A percentile compares a stretch with the other conserved stretches of the same genome.
These are phyloP conservation scores for Pseudocercospora fijiensis DNA, from an alignment of 2,329 filamentous ascomycete species.

Conservation along the genomic window DNA sequence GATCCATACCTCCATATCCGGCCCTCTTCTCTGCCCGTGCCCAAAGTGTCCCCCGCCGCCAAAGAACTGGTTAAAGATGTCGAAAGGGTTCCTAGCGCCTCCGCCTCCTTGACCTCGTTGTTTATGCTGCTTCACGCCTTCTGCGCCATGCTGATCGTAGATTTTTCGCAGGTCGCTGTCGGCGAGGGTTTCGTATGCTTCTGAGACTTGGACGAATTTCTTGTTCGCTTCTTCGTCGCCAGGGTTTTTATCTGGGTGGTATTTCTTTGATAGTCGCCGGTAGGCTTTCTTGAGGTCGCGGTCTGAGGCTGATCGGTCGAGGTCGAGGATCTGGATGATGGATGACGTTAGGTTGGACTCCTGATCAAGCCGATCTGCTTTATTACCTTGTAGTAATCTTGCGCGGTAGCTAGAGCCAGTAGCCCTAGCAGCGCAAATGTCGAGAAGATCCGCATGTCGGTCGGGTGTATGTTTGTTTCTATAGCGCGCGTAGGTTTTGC, in stretches of 20 bases:
- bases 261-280: conserved; percentile 88
- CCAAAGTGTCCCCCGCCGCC: conserved; percentile 81
- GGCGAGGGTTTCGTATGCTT: conserved; percentile 91
- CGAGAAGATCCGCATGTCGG: conserved; percentile 46
- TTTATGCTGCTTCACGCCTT: conserved; percentile 80
- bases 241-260: conserved; percentile 96
- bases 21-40: conserved; percentile 70
- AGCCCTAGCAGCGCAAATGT: conserved; percentile 46
- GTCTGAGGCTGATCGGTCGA: conserved; percentile 76
- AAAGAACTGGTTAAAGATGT: conserved; percentile 95
- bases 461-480: conserved; percentile 5
- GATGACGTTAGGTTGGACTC: conserved; percentile 35
- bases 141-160: conserved; percentile 92
- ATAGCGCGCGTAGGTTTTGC: conserved; percentile 12
- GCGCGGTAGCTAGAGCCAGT: conserved; percentile 47
- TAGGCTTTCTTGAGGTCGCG: conserved; percentile 93
- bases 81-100: conserved; percentile 79
- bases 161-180: conserved; percentile 77
- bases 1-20: conserved; percentile 84
- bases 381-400: conserved; percentile 81
- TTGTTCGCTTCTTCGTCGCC: conserved; percentile 76
- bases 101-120: conserved; percentile 64
- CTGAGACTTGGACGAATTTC: conserved; percentile 90
- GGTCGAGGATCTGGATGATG: conserved; percentile 66
- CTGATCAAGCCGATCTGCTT: not conserved